A percentile compares a stretch with the other conserved stretches of the same genome.
Evolutionary conservation across 371 early-diverging fungal species (phyloP).

Genomic region (Circinella minor): DNA sequence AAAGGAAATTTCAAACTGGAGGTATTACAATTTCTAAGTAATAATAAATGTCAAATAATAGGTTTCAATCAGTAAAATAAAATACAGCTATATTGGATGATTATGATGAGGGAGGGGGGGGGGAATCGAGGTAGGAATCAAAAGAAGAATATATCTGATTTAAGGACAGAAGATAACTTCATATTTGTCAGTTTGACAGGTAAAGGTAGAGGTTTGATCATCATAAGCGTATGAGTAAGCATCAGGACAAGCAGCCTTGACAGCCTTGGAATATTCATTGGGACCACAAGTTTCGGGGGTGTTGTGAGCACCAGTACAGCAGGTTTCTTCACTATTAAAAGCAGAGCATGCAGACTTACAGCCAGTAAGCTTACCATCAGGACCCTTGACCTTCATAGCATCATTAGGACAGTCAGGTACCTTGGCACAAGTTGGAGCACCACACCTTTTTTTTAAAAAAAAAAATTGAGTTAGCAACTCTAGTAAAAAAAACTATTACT

Average conservation of each 20-base stretch:
- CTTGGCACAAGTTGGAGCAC: slow-evolving; percentile 26
- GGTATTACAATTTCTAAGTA: too few species aligned
- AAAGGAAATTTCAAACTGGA: too few species aligned
- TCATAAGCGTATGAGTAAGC: slow-evolving; percentile 58
- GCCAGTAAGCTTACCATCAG: background rate
- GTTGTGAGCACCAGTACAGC: slow-evolving; percentile 39
- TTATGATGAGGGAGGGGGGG: too few species aligned
- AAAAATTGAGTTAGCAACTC: too few species aligned
- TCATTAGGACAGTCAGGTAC: slow-evolving; percentile 33
- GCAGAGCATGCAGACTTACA: slow-evolving; percentile 43
- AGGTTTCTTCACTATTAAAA: slow-evolving; percentile 33
- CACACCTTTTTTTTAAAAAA: slow-evolving; percentile 20
- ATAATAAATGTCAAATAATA: too few species aligned
- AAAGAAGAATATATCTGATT: background rate
- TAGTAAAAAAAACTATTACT: too few species aligned
- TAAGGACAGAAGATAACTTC: slow-evolving; percentile 42
- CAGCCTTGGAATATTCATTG: slow-evolving; percentile 33
- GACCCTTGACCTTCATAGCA: slow-evolving; percentile 11
- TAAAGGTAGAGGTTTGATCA: slow-evolving; percentile 48
- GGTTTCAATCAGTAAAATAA: too few species aligned
- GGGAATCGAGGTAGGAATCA: background rate
- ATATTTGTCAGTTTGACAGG: slow-evolving; percentile 41
- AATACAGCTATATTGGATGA: too few species aligned
- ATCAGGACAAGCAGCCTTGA: slow-evolving; percentile 41
- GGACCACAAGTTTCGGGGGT: slow-evolving; percentile 32